Evolutionary conservation across 75 land plant genomes (phyloP), one percentile per base, ranked within the genome.

Genomic region (Larix kaempferi): DNA sequence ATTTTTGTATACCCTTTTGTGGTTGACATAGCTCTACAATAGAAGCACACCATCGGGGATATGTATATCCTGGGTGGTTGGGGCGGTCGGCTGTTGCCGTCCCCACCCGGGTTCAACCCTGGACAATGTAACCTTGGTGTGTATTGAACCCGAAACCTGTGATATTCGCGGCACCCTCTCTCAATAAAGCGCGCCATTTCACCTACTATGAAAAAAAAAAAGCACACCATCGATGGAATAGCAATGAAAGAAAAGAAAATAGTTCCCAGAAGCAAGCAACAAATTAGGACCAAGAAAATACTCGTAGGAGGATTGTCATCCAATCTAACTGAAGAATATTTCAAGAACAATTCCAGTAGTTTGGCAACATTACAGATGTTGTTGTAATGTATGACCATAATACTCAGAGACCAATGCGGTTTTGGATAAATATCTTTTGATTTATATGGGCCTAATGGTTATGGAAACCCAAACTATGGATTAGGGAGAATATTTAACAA

Each of bases 221-320:
- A n/a, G n/a, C n/a, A n/a, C n/a, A n/a, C n/a, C n/a, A n/a, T n/a
- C n/a, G n/a, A n/a, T n/a, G n/a, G n/a, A n/a, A n/a, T n/a, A n/a
- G n/a, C n/a, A 19, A 37, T 74, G 23, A 74, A 90, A 79, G 91
- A 86, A 55, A 90, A 90, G 76, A 82, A 89, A 71, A 90, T 90
- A 11, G 83, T 90, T 61, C 90, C 91, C 22, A 84, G 91, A 59
- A 90, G 88, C 56, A 90, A 90, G 79, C 91, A 90, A 76, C 91
- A 90, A 39, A 88, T 87, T 37, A 89, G 91, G 82, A 95, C 98
- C 37, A 95, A 95, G 83, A 95, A 95, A 82, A 95, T 95, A 58
- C 93, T 95, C 85, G 98, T 95, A 71, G 98, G 98, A 35, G 98
- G 98, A 13, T 79, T 95, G 77, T 91, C 95, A n/a, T 80, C 98